Evolutionary conservation across 129 eudicot genomes (phyloP).

Genomic region (Mikania micrantha): DNA sequence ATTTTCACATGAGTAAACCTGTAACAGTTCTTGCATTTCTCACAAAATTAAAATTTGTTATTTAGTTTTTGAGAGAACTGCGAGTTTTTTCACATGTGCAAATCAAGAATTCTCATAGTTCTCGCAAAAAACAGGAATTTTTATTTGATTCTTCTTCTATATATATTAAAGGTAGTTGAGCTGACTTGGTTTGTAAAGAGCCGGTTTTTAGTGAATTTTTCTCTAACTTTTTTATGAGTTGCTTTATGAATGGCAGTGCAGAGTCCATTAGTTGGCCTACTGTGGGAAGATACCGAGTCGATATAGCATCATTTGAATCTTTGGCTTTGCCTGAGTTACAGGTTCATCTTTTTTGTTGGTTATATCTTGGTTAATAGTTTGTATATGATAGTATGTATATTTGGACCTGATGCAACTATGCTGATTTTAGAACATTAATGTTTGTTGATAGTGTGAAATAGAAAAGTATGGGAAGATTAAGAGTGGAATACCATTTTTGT

Average conservation of each 20-base stretch:
- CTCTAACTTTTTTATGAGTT: neutral
- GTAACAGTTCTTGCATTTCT: too few species aligned
- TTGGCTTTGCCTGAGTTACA: slow-evolving; percentile 86
- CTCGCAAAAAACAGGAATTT: too few species aligned
- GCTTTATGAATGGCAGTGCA: slow-evolving; percentile 42
- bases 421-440: neutral
- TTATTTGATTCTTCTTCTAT: too few species aligned
- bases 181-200: too few species aligned
- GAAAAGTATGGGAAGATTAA: neutral
- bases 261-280: slow-evolving; percentile 78
- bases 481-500: neutral
- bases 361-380: neutral
- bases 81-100: too few species aligned
- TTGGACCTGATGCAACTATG: neutral
- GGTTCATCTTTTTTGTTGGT: slow-evolving; percentile 32
- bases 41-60: too few species aligned
- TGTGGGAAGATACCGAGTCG: slow-evolving; percentile 75
- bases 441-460: neutral
- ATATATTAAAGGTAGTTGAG: too few species aligned
- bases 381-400: neutral
- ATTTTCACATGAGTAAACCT: too few species aligned
- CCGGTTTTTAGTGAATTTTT: too few species aligned
- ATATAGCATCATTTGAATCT: slow-evolving; percentile 79
- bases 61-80: too few species aligned
- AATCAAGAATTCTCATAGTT: too few species aligned